Conservation (phyloP, 148 eudicot species). For the Chenopodium quinoa region DNA sequence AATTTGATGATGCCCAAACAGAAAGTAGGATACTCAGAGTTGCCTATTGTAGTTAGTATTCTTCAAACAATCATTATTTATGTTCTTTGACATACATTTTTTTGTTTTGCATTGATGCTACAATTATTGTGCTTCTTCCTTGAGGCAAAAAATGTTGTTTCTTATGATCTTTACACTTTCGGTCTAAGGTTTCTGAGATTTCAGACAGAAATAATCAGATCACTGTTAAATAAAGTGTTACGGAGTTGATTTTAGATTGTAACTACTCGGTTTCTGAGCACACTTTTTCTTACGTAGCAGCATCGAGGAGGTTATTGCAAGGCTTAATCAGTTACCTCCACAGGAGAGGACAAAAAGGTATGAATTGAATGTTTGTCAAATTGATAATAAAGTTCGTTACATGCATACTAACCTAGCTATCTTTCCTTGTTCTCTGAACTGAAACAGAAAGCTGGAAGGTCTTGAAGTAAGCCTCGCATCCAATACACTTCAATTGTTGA, state of each 20-base stretch:
- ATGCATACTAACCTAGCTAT: background rate
- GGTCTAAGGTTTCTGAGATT: background rate
- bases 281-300: conserved; percentile 22
- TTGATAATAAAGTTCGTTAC: background rate
- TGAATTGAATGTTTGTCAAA: background rate
- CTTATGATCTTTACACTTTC: background rate
- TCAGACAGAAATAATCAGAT: background rate
- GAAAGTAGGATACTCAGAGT: too few relatives aligned
- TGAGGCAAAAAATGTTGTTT: background rate
- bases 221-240: background rate
- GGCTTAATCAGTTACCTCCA: conserved; percentile 36
- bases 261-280: background rate
- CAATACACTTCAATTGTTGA: conserved; percentile 5
- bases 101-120: too few relatives aligned
- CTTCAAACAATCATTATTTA: too few relatives aligned
- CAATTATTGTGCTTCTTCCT: too few relatives aligned
- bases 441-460: conserved; percentile 35
- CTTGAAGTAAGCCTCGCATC: conserved; percentile 34
- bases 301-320: conserved; percentile 37
- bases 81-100: too few relatives aligned
- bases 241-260: background rate
- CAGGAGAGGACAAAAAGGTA: conserved; percentile 43
- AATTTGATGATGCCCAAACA: too few relatives aligned
- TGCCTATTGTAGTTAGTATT: too few relatives aligned
- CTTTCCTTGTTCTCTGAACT: conserved; percentile 4